Evolutionary conservation across 805 yeast species (phyloP), one percentile per base, ranked within the genome.

Genomic region (Lachancea fermentati): DNA sequence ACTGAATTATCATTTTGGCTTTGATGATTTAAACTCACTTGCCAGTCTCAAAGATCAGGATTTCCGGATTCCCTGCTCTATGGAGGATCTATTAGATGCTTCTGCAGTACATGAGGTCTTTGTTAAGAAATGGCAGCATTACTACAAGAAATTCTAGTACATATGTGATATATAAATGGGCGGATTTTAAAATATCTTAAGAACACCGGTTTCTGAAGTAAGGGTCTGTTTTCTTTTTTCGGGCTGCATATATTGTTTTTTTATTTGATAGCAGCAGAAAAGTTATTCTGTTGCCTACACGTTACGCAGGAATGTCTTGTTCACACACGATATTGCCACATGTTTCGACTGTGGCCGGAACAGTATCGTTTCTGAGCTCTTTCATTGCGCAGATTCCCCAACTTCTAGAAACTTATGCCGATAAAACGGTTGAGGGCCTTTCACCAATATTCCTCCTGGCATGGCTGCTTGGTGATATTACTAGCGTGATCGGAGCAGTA

Each of bases 401-500:
- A 50, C 60, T 76, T 14, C 62, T 72, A 43, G 79, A 77, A 48
- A 76, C 78, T 30, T 76, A 73, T 51, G 58, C 60, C 37, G 68
- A 76, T 39, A 76, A 77, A 52, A 75, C 80, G 1, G 82, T 78
- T 3, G 79, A 76, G 13, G 83, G 83, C 4, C 60, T 78, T 14
- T 73, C 80, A 4, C 79, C 80, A 2, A 47, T 69, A 13, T 66
- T 77, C 30, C 68, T 78, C 41, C 63, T 70, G 5, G 66, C 75
- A 3, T 67, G 71, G 71, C 42, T 67, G 19, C 32, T 60, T 14
- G 72, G 71, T 8, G 81, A 68, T 44, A 55, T 69, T 15, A 70
- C 78, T 6, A 72, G 77, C 32, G 60, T 81, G 19, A 34, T 73
- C 0, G 97, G 96, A 0, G 86, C 95, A 45, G 44, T 85, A 0